Base-by-base conservation (phyloP, 1,284 basidiomycete species). In the Wallemia mellicola region DNA sequence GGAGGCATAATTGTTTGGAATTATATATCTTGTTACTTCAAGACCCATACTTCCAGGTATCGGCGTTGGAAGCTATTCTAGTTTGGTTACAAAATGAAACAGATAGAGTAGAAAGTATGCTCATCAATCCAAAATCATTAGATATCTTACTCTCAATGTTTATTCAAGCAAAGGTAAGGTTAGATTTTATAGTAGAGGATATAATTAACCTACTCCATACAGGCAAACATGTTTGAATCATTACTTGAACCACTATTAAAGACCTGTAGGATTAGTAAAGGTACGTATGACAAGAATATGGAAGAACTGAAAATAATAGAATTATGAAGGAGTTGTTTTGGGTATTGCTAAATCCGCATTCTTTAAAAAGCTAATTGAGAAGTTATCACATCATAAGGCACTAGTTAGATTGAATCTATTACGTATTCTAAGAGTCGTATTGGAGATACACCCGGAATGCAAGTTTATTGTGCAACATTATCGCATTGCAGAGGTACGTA, bases 61-160 rank as follows among this genome's bases (percentile, higher is more conserved):
- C 82, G 65, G 86, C 91, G 14, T 71, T 96, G 60, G 92, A 98
- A 68, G 81, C 88, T 2, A 79, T 95, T 28, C 71, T 89, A 7
- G 82, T 85, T 2, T 96, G 92, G 92, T 72, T 96, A 61, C 85
- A 89, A 72, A 92, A 95, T 66, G 92, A 96, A 71, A 86, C 86
- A 1, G 80, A 86, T 1, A 77, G 87, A 59, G 85, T 98, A 2
- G 92, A 96, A 68, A 87, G 91, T 66, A 80, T 82, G 30, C 74
- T 98, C 0, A 72, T 83, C 55, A 82, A 84, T 66, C 71, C 77
- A 1, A 71, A 74, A 1, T 75, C 86, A 0, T 71, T 86, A 19
- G 82, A 87, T 5, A 74, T 77, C 0, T 72, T 98, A 14, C 75
- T 91, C 28, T 77, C 77, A 62, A 85, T 86, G 68, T 96, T 96